Base-by-base conservation (phyloP, 192 early-diverging fungal genomes). In the Geosiphon pyriformis region DNA sequence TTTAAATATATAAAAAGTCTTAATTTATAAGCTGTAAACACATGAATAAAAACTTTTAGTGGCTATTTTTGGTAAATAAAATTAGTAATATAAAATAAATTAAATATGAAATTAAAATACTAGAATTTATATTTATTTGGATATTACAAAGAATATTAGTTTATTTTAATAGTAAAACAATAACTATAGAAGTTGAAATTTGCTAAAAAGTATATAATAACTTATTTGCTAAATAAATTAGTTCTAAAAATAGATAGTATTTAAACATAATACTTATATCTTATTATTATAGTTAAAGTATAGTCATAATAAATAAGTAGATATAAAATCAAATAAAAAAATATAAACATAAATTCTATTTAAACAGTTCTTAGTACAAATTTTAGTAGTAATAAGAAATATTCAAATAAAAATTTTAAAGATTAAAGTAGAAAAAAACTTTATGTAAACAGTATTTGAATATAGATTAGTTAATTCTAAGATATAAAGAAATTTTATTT, bases 31-130 rank as follows among this genome's bases (percentile, higher is more conserved):
- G 80, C 78, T 70, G n/a, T 72, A 53, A 78, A 74, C 66, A 71
- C 71, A 78, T 69, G 83, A 85, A 88, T 90, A 80, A 85, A 80
- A 87, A 84, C 84, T 84, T 87, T 85, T 86, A 85, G 88, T 90
- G 87, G 88, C 88, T 85, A 85, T 88, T 88, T 89, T 90, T 90
- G 85, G 86, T 88, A 88, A 88, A 85, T 87, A 88, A 85, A 90
- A 88, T 86, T 89, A 85, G 87, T 80, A 83, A 88, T 87, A 83
- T 83, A 82, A 86, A 86, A 88, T 88, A 87, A 90, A 90, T 85
- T 84, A 80, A 86, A 87, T 84, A 80, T 79, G 84, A 18, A 1
- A 18, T 51, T 51, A 23, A 51, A 51, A 51, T 18, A 30, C 83
- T 82, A 72, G 76, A 85, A 79, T 86, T 74, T 74, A 78, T 80